Evolutionary conservation across 2,329 filamentous ascomycete genomes (phyloP).

Genomic region (Diplodia sapinea): DNA sequence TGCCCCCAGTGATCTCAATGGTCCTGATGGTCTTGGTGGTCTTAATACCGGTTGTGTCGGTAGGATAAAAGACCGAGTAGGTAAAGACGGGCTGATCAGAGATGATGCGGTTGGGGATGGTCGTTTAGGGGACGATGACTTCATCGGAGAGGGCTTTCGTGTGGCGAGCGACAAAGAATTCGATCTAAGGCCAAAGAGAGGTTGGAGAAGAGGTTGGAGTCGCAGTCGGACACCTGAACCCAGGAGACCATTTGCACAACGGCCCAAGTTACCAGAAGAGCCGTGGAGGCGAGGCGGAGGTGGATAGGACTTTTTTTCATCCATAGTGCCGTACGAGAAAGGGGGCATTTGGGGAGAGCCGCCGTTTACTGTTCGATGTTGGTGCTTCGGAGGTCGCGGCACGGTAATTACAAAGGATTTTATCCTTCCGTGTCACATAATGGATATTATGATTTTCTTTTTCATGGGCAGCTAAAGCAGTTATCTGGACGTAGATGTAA

Average conservation of each 20-base stretch:
- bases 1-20: background rate
- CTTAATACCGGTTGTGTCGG: background rate
- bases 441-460: too few species aligned
- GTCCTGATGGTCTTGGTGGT: background rate
- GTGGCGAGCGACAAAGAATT: background rate
- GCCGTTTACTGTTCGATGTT: background rate
- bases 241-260: background rate
- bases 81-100: background rate
- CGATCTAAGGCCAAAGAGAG: background rate
- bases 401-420: background rate
- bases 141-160: background rate
- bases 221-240: constrained; percentile 8
- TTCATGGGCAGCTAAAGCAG: too few species aligned
- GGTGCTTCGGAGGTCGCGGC: background rate
- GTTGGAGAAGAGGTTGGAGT: constrained; percentile 12
- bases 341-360: background rate
- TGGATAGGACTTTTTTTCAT: background rate
- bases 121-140: background rate
- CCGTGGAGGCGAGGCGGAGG: constrained; percentile 9
- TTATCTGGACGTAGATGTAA: too few species aligned
- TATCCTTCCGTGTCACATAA: background rate
- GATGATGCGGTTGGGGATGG: background rate
- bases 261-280: background rate
- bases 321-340: background rate
- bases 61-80: background rate